These are phyloP conservation scores for Plasmodium reichenowi DNA, from an alignment of 169 alveolate species.

Conservation along the genomic window DNA sequence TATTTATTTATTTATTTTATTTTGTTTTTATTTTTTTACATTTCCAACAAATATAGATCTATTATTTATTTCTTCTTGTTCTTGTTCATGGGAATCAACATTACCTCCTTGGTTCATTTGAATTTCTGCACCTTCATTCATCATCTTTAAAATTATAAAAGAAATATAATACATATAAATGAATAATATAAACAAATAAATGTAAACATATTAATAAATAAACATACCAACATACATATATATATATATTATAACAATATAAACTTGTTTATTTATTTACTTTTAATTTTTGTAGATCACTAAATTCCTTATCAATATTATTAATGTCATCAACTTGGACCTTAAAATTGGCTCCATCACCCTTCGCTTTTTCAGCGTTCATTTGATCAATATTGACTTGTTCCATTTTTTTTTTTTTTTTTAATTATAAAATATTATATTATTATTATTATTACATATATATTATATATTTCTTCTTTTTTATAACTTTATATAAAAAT, in stretches of 20 bases:
- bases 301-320: slow-evolving; percentile 66
- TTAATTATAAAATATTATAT: not conserved
- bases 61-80: slow-evolving; percentile 84
- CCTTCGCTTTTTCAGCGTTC: slow-evolving; percentile 30
- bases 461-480: too few species aligned
- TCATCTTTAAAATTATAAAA: slow-evolving; percentile 39
- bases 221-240: slow-evolving; percentile 2
- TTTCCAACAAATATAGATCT: slow-evolving; percentile 87
- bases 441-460: too few species aligned
- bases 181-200: not conserved
- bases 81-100: slow-evolving; percentile 71
- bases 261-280: slow-evolving; percentile 9
- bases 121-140: slow-evolving; percentile 77
- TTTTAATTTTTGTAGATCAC: slow-evolving; percentile 71
- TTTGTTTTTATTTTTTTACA: slow-evolving; percentile 60
- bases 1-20: not conserved
- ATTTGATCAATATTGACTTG: slow-evolving; percentile 55
- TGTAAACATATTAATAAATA: not conserved
- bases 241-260: not conserved
- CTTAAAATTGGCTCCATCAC: slow-evolving; percentile 42
- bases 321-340: slow-evolving; percentile 70
- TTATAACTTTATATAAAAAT: not conserved
- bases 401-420: slow-evolving; percentile 15
- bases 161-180: not conserved
- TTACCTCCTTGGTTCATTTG: slow-evolving; percentile 55